Evolutionary conservation across 1,139 yeast genomes (phyloP).

Genomic region (Tardiomyces blankii): DNA sequence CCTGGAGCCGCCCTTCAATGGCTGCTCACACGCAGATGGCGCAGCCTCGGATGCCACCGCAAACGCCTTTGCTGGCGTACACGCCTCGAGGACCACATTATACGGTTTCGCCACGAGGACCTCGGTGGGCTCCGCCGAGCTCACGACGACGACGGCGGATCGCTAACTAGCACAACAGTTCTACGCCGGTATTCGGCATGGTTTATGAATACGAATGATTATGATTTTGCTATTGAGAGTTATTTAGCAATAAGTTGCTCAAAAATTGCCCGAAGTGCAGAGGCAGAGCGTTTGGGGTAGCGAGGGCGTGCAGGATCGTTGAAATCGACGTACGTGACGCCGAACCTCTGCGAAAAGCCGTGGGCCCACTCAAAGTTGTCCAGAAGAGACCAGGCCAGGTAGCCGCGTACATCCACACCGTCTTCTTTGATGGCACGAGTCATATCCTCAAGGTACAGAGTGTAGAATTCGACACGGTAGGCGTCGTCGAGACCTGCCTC

Average conservation of each 20-base stretch:
- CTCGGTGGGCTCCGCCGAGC: background rate
- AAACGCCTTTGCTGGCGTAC: background rate
- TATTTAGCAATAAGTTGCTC: background rate
- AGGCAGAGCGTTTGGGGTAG: background rate
- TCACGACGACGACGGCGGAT: background rate
- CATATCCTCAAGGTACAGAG: conserved; percentile 23
- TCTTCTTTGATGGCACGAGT: conserved; percentile 21
- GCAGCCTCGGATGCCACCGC: background rate
- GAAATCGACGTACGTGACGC: conserved; percentile 27
- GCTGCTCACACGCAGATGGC: background rate
- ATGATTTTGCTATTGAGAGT: no score
- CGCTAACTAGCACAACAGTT: background rate
- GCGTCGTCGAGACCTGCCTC: conserved; percentile 25
- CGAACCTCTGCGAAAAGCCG: conserved; percentile 24
- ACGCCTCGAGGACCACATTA: background rate
- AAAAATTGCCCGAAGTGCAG: background rate
- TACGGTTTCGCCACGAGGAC: background rate
- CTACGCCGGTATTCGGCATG: background rate
- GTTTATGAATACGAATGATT: background rate
- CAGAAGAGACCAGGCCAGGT: conserved; percentile 30
- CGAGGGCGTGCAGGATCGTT: background rate
- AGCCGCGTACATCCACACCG: conserved; percentile 25
- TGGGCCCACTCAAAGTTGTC: conserved; percentile 31
- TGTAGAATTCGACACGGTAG: conserved; percentile 25
- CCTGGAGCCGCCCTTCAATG: background rate